Percentiles rank a stretch among this genome's conserved stretches.
These are phyloP conservation scores for Blastocystis sp. DNA, from an alignment of 352 stramenopile genomes.

Conservation along the genomic window DNA sequence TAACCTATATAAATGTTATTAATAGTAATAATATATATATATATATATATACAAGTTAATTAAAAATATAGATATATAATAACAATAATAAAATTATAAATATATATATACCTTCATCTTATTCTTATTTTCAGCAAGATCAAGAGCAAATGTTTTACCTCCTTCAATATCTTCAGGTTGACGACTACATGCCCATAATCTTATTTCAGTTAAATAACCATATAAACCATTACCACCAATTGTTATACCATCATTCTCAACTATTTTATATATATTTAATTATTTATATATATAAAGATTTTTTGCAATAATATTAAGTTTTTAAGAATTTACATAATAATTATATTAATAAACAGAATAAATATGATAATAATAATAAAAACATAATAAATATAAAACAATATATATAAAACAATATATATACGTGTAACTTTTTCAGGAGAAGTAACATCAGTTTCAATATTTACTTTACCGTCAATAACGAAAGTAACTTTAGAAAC, in stretches of 20 bases:
- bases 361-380: no score
- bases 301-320: no score
- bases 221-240: constrained; percentile 19
- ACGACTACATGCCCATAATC: constrained; percentile 26
- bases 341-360: no score
- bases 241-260: constrained; percentile 35
- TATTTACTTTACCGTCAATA: constrained; percentile 26
- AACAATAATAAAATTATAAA: no score
- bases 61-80: no score
- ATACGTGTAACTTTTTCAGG: constrained; percentile 23
- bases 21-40: no score
- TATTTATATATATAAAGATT: constrained; percentile 6
- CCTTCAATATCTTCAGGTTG: constrained; percentile 29
- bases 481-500: constrained; percentile 13
- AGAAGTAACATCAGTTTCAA: constrained; percentile 24
- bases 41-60: no score
- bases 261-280: background rate
- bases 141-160: constrained; percentile 15
- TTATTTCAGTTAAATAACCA: constrained; percentile 25
- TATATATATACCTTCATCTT: constrained; percentile 37
- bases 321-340: no score
- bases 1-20: no score
- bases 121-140: constrained; percentile 25
- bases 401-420: no score
- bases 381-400: no score